Base-by-base conservation (phyloP, 768 basidiomycete genomes). In the Phaeotremella fagi region DNA sequence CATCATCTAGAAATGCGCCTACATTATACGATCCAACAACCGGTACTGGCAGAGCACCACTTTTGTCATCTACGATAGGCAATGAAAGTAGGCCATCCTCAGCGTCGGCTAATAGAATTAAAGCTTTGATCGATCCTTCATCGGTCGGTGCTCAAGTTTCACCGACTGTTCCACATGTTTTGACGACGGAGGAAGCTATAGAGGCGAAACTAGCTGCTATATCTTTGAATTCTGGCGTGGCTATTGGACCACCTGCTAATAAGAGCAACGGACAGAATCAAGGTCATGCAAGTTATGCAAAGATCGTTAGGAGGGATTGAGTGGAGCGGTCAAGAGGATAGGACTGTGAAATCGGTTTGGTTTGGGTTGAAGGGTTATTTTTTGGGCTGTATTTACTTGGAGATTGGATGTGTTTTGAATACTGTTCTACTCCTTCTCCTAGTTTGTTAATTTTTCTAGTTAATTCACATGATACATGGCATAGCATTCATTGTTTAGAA, bases 141-240 rank as follows among this genome's bases (percentile, higher is more conserved):
- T 41, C 38, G 7, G 18, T 12, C 7, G 22, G 12, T 6, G 38
- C 38, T 24, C 22, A 36, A 9, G 28, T 31, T 24, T 18, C 35
- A 18, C 24, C 33, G 18, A 28, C 37, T 6, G 16, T 45, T 18
- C 16, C 11, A 1, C 7, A 27, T 11, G 50, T 20, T 11, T 37
- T 65, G 56, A 53, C 56, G 12, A 24, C 53, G 16, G 68, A 68
- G 28, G 66, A 68, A 7, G 50, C 56, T 4, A 66, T 71, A 23
- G 70, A 71, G 53, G 70, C 70, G 1, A 66, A 59, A 41, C 45
- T 71, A 33, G 57, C 57, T 35, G 66, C 64, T 2, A 33, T 71
- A n/a, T 55, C 55, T n/a, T 36, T 71, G 35, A 58, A 45, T 57
- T 49, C 54, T 15, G 63, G 63, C 4, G 58, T 71, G 3, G 42